phyloP scores from a whole-genome alignment of 805 yeast species.

The Kuraishia hungarica region DNA sequence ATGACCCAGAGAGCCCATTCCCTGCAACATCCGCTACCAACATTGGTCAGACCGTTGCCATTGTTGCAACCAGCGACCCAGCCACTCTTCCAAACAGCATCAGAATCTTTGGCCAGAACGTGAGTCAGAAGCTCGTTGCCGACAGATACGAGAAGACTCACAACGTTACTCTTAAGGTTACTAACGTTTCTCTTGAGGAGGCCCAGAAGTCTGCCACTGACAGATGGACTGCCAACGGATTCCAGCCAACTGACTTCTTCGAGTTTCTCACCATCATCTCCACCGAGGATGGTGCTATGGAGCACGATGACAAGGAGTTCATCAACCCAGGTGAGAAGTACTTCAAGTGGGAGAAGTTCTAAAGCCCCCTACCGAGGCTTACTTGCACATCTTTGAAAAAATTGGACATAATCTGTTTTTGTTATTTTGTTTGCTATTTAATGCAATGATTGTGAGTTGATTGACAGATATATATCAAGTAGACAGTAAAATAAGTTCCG shows the following conservation, averaged over 20 bases:
- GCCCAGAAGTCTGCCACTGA: slow-evolving; percentile 22
- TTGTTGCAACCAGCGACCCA: slow-evolving; percentile 29
- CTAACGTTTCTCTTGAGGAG: slow-evolving; percentile 23
- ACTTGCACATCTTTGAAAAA: too few relatives aligned
- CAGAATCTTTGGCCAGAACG: slow-evolving; percentile 31
- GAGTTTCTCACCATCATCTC: slow-evolving; percentile 25
- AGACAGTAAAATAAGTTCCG: too few relatives aligned
- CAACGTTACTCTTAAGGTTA: slow-evolving; percentile 23
- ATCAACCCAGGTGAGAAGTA: slow-evolving; percentile 35
- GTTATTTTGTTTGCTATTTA: too few relatives aligned
- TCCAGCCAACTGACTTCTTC: slow-evolving; percentile 24
- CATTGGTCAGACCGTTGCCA: slow-evolving; percentile 34
- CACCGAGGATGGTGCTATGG: slow-evolving; percentile 28
- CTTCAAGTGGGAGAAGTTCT: slow-evolving; percentile 44
- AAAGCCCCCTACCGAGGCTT: too few relatives aligned
- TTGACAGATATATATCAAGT: too few relatives aligned
- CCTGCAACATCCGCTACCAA: slow-evolving; percentile 30
- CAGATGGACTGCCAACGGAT: slow-evolving; percentile 20
- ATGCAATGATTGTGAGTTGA: too few relatives aligned
- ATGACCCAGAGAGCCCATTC: slow-evolving; percentile 27
- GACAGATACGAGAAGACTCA: slow-evolving; percentile 30
- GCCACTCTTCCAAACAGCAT: slow-evolving; percentile 32
- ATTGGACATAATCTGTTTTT: too few relatives aligned
- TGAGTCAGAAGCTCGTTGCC: slow-evolving; percentile 29
- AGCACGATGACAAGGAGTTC: slow-evolving; percentile 28